A percentile compares a stretch with the other conserved stretches of the same genome.
Evolutionary conservation across 2,329 filamentous ascomycete species (phyloP).

Genomic region (Fusarium anthophilum): DNA sequence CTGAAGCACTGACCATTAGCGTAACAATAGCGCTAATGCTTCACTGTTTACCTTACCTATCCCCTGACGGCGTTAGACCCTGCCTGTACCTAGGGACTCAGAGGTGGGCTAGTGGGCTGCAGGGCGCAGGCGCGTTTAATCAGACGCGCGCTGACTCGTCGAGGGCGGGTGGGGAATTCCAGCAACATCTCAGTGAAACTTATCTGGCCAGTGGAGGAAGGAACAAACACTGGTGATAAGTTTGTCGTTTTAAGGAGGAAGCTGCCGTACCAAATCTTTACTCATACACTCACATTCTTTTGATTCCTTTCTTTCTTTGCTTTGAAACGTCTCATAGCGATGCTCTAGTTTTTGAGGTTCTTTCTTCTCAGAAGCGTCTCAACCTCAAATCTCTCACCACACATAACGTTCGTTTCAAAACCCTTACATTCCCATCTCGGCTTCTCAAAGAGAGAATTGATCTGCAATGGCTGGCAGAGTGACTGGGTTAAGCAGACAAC

Average conservation of each 20-base stretch:
- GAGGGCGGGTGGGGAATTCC: not conserved
- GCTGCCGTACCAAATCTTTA: not conserved
- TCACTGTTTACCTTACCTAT: not conserved
- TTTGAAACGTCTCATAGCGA: not conserved
- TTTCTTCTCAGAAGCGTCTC: not conserved
- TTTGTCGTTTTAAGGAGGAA: not conserved
- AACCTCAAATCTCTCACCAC: not conserved
- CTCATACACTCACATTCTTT: not conserved
- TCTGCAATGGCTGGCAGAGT: conserved; percentile 12
- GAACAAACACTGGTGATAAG: conserved; percentile 2
- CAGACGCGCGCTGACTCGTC: conserved; percentile 18
- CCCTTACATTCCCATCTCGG: not conserved
- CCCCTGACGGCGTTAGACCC: conserved; percentile 1
- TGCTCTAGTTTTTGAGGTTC: not conserved
- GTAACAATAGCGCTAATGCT: conserved; percentile 9
- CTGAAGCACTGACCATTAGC: conserved; percentile 21
- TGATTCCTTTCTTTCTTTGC: not conserved
- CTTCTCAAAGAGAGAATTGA: not conserved
- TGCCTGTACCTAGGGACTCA: not conserved
- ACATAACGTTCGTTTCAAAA: not conserved
- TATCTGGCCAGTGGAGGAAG: conserved; percentile 6
- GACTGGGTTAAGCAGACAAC: conserved; percentile 35
- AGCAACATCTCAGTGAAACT: not conserved
- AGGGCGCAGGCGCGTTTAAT: conserved; percentile 27
- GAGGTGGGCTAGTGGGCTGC: not conserved